A percentile compares a stretch with the other conserved stretches of the same genome.
Conservation (phyloP, 1,284 basidiomycete species). For the Violaceomyces palustris region DNA sequence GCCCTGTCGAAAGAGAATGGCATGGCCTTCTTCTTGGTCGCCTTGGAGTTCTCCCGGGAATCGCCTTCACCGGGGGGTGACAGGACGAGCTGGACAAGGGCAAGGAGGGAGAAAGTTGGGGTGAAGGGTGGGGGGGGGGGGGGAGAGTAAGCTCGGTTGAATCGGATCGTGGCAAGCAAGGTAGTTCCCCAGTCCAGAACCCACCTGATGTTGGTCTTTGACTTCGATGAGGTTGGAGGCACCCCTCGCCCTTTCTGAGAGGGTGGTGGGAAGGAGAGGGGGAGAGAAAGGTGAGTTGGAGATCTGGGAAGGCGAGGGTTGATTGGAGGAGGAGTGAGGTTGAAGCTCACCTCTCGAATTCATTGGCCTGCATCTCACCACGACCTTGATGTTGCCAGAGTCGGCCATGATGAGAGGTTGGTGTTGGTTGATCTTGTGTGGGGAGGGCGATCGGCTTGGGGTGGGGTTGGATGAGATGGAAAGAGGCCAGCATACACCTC, state of each 20-base stretch:
- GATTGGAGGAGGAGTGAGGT: background rate
- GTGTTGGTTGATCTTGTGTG: no score
- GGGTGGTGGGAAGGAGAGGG: background rate
- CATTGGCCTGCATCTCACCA: slow-evolving; percentile 48
- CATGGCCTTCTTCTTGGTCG: slow-evolving; percentile 47
- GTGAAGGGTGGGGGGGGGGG: no score
- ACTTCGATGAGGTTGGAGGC: slow-evolving; percentile 43
- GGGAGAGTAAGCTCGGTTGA: background rate
- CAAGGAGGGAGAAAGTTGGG: no score
- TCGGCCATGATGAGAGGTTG: slow-evolving; percentile 32
- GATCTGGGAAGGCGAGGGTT: no score
- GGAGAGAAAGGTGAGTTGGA: background rate
- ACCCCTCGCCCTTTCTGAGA: slow-evolving; percentile 30
- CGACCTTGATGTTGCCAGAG: slow-evolving; percentile 50
- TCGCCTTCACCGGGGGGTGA: slow-evolving; percentile 33
- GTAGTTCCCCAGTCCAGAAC: background rate
- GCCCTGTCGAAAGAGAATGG: slow-evolving; percentile 46
- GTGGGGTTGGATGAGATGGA: no score
- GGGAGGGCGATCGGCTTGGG: no score
- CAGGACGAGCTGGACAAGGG: slow-evolving; percentile 26
- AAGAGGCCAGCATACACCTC: no score
- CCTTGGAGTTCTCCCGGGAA: slow-evolving; percentile 27
- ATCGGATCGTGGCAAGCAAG: background rate
- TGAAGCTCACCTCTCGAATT: slow-evolving; percentile 22
- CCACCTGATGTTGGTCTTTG: slow-evolving; percentile 21